Percentiles rank a stretch among this genome's conserved stretches.
phyloP scores from a whole-genome alignment of 192 early-diverging fungal genomes.

The Coemansia sp. region DNA sequence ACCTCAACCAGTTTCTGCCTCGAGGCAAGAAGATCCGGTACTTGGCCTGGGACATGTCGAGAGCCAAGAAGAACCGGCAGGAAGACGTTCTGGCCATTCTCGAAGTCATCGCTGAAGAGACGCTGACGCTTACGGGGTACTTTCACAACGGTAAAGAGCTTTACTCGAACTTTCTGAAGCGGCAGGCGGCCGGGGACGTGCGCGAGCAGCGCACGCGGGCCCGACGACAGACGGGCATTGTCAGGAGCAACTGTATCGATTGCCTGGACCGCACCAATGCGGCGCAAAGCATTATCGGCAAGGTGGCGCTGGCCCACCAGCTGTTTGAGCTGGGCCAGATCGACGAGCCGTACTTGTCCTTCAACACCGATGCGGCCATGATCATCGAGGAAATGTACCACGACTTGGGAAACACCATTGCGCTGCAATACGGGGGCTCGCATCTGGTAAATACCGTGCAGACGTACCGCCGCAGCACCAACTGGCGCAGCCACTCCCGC shows the following conservation, averaged over 20 bases:
- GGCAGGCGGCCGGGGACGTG: slow-evolving; percentile 17
- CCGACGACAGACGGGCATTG: slow-evolving; percentile 71
- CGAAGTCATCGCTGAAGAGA: slow-evolving; percentile 85
- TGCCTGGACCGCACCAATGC: slow-evolving; percentile 98
- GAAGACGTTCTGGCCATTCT: slow-evolving; percentile 88
- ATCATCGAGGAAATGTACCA: slow-evolving; percentile 97
- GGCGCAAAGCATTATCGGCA: slow-evolving; percentile 93
- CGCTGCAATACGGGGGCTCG: slow-evolving; percentile 92
- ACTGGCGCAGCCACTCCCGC: slow-evolving; percentile 90
- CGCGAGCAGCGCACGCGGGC: slow-evolving; percentile 31
- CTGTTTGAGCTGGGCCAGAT: slow-evolving; percentile 87
- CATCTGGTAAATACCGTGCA: slow-evolving; percentile 98
- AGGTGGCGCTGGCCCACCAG: slow-evolving; percentile 90
- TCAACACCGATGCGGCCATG: slow-evolving; percentile 91
- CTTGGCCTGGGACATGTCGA: slow-evolving; percentile 97
- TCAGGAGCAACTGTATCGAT: slow-evolving; percentile 97
- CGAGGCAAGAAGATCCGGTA: slow-evolving; percentile 78
- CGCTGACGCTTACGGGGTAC: slow-evolving; percentile 81
- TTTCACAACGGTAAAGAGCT: slow-evolving; percentile 88
- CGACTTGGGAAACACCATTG: slow-evolving; percentile 96
- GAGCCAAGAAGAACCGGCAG: slow-evolving; percentile 85
- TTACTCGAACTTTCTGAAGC: slow-evolving; percentile 34
- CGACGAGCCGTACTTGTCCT: slow-evolving; percentile 69
- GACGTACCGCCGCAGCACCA: slow-evolving; percentile 91
- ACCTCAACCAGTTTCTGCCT: slow-evolving; percentile 89